These are phyloP conservation scores for Trichoderma atroviride DNA, from an alignment of 2,329 filamentous ascomycete genomes.

Conservation along the genomic window DNA sequence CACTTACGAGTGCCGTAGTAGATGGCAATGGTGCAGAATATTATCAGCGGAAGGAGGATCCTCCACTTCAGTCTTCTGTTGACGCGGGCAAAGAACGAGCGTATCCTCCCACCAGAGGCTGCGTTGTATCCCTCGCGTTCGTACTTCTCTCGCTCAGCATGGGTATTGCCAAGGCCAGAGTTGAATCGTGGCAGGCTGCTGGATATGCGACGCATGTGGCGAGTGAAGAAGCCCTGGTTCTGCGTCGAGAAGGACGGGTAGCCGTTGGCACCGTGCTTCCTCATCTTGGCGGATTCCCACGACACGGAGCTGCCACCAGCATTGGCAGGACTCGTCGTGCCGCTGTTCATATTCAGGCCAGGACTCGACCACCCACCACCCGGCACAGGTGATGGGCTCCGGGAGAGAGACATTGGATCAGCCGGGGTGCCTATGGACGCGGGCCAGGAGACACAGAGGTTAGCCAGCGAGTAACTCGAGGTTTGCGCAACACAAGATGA, in stretches of 20 bases:
- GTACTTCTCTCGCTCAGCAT: conserved; percentile 78
- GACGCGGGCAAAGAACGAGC: conserved; percentile 52
- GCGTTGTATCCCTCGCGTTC: conserved; percentile 56
- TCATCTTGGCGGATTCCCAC: conserved; percentile 82
- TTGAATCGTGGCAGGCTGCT: conserved; percentile 76
- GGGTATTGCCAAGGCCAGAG: conserved; percentile 51
- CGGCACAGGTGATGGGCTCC: conserved; percentile 82
- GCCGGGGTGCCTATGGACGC: conserved; percentile 55
- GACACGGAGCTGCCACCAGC: conserved; percentile 63
- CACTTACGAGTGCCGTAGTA: conserved; percentile 76
- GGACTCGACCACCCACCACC: conserved; percentile 89
- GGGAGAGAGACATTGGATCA: conserved; percentile 76
- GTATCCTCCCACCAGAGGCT: conserved; percentile 52
- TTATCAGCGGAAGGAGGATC: conserved; percentile 58
- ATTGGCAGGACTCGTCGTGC: conserved; percentile 66
- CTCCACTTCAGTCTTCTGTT: conserved; percentile 68
- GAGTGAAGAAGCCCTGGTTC: conserved; percentile 84
- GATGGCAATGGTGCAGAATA: conserved; percentile 64
- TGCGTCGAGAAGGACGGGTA: conserved; percentile 80
- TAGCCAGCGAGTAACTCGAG: conserved; percentile 32
- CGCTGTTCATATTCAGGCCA: conserved; percentile 72
- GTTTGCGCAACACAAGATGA: conserved; percentile 29
- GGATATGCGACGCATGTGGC: conserved; percentile 80
- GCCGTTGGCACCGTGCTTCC: conserved; percentile 71
- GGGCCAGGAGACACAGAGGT: conserved; percentile 32